These are phyloP conservation scores for Platanus orientalis DNA, from an alignment of 164 flowering plant species.

Conservation along the genomic window DNA sequence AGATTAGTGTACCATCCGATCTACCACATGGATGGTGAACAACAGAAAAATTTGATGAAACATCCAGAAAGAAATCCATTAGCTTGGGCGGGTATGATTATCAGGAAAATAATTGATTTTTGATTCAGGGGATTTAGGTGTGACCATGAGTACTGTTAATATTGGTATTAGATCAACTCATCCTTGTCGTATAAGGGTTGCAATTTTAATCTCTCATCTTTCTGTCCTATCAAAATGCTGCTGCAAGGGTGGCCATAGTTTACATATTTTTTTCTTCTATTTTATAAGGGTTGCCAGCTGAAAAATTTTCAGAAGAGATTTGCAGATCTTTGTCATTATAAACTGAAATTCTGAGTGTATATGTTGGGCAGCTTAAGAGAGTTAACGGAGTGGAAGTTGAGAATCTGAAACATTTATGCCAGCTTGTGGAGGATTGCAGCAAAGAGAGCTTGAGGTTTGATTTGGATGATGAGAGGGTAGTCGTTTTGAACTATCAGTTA, in stretches of 20 bases:
- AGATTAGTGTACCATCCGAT: not conserved
- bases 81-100: not conserved
- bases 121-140: not conserved
- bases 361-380: conserved; percentile 54
- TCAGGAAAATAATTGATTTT: not conserved
- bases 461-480: conserved; percentile 84
- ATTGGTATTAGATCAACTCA: no score
- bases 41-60: not conserved
- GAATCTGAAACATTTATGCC: conserved; percentile 70
- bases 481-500: conserved; percentile 50
- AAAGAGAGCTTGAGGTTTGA: conserved; percentile 68
- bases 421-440: conserved; percentile 57
- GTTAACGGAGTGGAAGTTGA: conserved; percentile 69
- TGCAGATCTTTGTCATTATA: not conserved
- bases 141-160: no score
- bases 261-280: no score
- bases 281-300: no score
- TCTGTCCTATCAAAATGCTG: no score
- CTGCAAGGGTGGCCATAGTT: no score
- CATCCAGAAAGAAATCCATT: not conserved
- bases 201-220: no score
- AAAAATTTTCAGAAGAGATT: not conserved
- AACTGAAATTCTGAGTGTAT: not conserved
- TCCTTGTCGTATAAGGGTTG: no score
- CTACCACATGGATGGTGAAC: not conserved